Percentiles rank a stretch among this genome's conserved stretches.
These are phyloP conservation scores for Penicillium waksmanii DNA, from an alignment of 495 filamentous ascomycete species.

Conservation along the genomic window DNA sequence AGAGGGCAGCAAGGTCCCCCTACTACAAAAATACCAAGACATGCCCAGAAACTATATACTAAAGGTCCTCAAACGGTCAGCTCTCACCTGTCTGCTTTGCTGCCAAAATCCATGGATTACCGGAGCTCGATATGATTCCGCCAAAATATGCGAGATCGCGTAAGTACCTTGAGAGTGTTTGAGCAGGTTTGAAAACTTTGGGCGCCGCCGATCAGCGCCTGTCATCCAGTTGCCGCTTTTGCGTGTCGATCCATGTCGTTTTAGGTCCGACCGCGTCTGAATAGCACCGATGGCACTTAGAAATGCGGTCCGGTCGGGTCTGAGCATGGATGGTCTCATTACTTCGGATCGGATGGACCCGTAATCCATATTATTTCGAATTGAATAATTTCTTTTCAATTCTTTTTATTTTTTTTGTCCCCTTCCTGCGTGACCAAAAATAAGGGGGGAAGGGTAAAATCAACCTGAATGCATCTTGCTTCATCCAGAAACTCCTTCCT, in stretches of 20 bases:
- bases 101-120: background rate
- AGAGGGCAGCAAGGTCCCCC: conserved; percentile 2
- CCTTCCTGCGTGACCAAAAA: background rate
- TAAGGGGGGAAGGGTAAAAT: background rate
- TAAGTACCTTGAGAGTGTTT: conserved; percentile 45
- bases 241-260: conserved; percentile 17
- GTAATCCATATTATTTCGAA: conserved; percentile 1
- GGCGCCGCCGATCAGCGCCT: conserved; percentile 23
- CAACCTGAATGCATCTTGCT: conserved; percentile 1
- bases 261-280: background rate
- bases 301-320: background rate
- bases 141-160: background rate
- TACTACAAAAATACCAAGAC: conserved; percentile 2
- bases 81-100: background rate
- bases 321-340: background rate
- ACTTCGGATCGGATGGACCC: background rate
- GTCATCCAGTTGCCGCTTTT: conserved; percentile 19
- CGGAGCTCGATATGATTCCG: background rate
- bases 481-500: background rate
- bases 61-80: background rate
- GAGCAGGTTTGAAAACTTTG: conserved; percentile 37
- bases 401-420: background rate
- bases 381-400: background rate
- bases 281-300: background rate
- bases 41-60: conserved; percentile 5